A percentile compares a stretch with the other conserved stretches of the same genome.
These are phyloP conservation scores for Eremothecium sinecaudum DNA, from an alignment of 1,139 yeast species.

Conservation along the genomic window DNA sequence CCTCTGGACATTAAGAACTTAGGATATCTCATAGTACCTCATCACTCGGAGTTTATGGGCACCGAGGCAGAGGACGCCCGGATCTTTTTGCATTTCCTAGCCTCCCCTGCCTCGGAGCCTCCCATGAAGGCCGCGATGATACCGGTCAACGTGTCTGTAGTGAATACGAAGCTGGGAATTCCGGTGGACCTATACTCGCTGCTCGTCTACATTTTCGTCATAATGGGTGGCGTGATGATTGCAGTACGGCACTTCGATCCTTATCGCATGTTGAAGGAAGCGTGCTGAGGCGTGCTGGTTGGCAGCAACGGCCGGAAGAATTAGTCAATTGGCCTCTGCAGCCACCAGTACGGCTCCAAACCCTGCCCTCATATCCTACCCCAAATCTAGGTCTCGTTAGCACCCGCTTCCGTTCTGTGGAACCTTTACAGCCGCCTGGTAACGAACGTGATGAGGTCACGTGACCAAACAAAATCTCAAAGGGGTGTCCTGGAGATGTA, in stretches of 20 bases:
- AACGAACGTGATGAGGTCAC: too few species aligned
- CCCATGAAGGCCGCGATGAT: constrained; percentile 9
- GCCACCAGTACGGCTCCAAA: neutral
- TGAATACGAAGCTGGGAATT: constrained; percentile 16
- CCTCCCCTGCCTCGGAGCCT: constrained; percentile 16
- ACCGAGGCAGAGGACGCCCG: constrained; percentile 13
- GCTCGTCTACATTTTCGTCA: constrained; percentile 11
- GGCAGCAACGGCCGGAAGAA: too few species aligned
- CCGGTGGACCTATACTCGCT: constrained; percentile 23
- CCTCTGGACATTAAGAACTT: constrained; percentile 12
- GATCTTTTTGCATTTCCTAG: constrained; percentile 11
- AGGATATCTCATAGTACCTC: constrained; percentile 13
- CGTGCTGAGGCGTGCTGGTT: too few species aligned
- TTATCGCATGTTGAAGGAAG: constrained; percentile 8
- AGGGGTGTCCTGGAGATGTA: too few species aligned
- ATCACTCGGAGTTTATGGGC: constrained; percentile 11
- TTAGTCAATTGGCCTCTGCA: neutral
- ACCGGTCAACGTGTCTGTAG: constrained; percentile 18
- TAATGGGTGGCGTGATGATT: constrained; percentile 8
- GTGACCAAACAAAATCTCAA: too few species aligned
- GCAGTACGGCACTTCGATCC: constrained; percentile 9
- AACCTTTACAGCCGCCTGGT: too few species aligned
- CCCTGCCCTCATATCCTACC: too few species aligned
- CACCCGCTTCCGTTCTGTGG: too few species aligned
- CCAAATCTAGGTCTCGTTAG: too few species aligned